phyloP scores from a whole-genome alignment of 2,329 filamentous ascomycete species.

The Ophiosphaerella narmari region DNA sequence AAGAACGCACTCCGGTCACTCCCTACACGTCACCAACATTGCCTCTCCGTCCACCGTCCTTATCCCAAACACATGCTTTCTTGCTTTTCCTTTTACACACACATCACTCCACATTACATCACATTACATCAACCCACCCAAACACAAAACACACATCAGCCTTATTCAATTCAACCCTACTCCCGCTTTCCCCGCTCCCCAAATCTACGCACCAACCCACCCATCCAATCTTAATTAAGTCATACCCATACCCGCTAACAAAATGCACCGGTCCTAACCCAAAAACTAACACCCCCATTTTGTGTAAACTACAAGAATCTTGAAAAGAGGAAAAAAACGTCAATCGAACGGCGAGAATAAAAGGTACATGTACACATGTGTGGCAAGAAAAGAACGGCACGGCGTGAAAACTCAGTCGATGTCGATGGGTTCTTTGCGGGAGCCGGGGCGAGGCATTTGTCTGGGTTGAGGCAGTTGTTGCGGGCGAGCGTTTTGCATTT shows the following conservation, averaged over 20 bases:
- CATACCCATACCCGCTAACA: not conserved
- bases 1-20: too few species aligned
- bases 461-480: slow-evolving; percentile 12
- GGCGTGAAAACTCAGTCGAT: slow-evolving; percentile 17
- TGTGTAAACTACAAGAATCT: not conserved
- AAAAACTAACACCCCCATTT: not conserved
- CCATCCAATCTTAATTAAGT: too few species aligned
- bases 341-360: not conserved
- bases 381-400: not conserved
- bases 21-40: too few species aligned
- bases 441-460: slow-evolving; percentile 5
- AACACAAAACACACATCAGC: too few species aligned
- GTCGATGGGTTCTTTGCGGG: slow-evolving; percentile 25
- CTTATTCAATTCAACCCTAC: too few species aligned
- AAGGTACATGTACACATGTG: not conserved
- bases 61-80: too few species aligned
- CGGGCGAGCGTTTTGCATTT: slow-evolving; percentile 11
- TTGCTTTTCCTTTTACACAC: too few species aligned
- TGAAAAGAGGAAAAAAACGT: not conserved
- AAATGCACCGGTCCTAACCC: not conserved
- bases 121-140: too few species aligned
- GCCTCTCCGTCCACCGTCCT: too few species aligned
- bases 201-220: too few species aligned
- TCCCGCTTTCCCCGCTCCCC: too few species aligned
- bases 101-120: too few species aligned